Evolutionary conservation across 345 rosid species (phyloP), one percentile per base, ranked within the genome.

Genomic region (Ceriops tagal): DNA sequence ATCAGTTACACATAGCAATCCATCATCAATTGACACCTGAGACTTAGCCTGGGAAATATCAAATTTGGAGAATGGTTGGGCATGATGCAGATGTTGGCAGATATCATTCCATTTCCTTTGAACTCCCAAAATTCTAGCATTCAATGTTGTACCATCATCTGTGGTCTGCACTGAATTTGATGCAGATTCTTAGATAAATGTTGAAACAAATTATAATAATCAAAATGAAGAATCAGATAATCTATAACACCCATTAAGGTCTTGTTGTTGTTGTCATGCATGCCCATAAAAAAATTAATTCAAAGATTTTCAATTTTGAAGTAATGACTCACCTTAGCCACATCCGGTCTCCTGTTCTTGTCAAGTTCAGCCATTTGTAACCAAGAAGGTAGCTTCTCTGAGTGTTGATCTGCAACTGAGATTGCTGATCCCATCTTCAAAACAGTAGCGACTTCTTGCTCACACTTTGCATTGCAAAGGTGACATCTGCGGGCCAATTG

Each of bases 61-160:
- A 64, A 81, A 68, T 11, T 71, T 75, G 11, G 79, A 77, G 66
- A 82, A 77, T 1, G 77, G 75, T 39, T 83, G 83, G 58, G 75
- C 58, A 35, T 80, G 83, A 62, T 89, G 96, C 63, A 80, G 83
- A 39, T 79, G 75, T 37, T 78, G 83, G 64, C 91, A 87, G 64
- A 74, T 81, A 49, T 83, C 88, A 21, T 82, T 78, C 91, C 91
- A 88, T 75, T 86, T 88, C 75, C 65, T 85, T 74, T 80, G 84
- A 70, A 86, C 66, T 43, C 70, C 80, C 27, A 63, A 53, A 53
- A 87, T 55, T 64, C 46, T 82, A 62, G 78, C 68, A 61, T 71
- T 80, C 79, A 82, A 67, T 66, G 72, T 46, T 35, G 64, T 61
- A 73, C 81, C 79, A 72, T 79, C 86, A 73, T 77, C 85, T 79